Percentiles rank a stretch among this genome's conserved stretches.
phyloP scores from a whole-genome alignment of 345 rosid genomes.

The Adansonia digitata region DNA sequence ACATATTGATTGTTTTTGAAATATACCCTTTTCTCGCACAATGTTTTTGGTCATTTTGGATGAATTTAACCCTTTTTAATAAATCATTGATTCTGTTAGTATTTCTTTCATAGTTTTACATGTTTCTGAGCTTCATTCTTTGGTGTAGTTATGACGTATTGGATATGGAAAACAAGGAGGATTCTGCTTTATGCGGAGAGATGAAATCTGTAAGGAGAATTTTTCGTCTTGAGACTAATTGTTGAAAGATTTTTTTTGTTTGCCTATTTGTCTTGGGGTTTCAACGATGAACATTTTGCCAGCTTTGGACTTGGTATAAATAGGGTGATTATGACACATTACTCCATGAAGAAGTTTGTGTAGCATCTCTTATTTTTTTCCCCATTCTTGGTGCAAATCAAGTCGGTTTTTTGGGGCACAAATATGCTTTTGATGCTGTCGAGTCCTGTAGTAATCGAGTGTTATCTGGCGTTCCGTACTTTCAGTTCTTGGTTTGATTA shows the following conservation, averaged over 20 bases:
- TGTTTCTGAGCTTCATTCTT: not conserved
- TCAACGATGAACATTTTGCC: not conserved
- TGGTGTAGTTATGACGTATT: not conserved
- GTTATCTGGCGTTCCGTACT: not conserved
- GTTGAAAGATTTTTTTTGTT: not conserved
- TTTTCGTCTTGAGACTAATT: not conserved
- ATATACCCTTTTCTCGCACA: not conserved
- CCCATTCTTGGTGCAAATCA: not conserved
- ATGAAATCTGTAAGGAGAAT: slow-evolving; percentile 1
- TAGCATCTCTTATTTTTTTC: not conserved
- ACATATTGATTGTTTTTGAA: not conserved
- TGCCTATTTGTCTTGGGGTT: not conserved
- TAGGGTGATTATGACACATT: not conserved
- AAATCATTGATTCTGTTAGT: not conserved
- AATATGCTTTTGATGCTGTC: not conserved
- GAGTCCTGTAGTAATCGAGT: not conserved
- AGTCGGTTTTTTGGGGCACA: not conserved
- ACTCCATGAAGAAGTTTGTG: not conserved
- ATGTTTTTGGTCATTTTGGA: not conserved
- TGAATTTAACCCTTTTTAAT: not conserved
- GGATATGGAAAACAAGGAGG: not conserved
- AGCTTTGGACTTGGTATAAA: not conserved
- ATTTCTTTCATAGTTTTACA: not conserved
- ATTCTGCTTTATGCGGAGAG: not conserved
- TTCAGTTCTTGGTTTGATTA: not conserved